These are phyloP conservation scores for Rhodofomes roseus DNA, from an alignment of 1,284 basidiomycete species.

Conservation along the genomic window DNA sequence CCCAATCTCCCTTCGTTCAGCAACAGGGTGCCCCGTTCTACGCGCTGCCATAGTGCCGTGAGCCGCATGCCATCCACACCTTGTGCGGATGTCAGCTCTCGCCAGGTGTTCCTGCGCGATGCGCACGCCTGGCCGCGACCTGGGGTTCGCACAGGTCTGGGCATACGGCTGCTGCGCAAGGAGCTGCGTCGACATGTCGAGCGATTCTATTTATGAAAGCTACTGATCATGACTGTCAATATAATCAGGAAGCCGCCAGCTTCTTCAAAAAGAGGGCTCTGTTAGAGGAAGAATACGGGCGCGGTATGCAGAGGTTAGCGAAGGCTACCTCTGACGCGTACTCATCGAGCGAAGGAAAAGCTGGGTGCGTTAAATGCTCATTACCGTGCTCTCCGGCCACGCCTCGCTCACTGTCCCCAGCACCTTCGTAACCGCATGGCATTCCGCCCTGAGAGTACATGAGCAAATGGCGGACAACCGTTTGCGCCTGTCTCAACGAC, in stretches of 20 bases:
- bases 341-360: slow-evolving; percentile 86
- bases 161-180: neutral
- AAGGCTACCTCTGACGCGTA: slow-evolving; percentile 81
- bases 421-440: slow-evolving; percentile 88
- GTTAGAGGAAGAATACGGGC: slow-evolving; percentile 94
- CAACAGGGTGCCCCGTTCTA: neutral
- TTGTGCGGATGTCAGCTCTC: neutral
- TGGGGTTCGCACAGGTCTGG: neutral
- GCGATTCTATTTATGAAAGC: no score
- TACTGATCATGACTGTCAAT: neutral
- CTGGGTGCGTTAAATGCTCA: slow-evolving; percentile 86
- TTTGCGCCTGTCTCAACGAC: slow-evolving; percentile 77
- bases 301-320: slow-evolving; percentile 81
- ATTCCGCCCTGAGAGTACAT: slow-evolving; percentile 82
- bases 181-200: no score
- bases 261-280: slow-evolving; percentile 93
- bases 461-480: slow-evolving; percentile 88
- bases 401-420: slow-evolving; percentile 35
- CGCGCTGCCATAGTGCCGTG: neutral
- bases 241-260: slow-evolving; percentile 74
- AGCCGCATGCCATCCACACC: neutral
- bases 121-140: neutral
- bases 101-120: neutral
- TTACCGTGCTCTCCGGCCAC: neutral
- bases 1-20: neutral